Percentiles rank a stretch among this genome's conserved stretches.
These are phyloP conservation scores for Ricinus communis DNA, from an alignment of 345 rosid genomes.

Conservation along the genomic window DNA sequence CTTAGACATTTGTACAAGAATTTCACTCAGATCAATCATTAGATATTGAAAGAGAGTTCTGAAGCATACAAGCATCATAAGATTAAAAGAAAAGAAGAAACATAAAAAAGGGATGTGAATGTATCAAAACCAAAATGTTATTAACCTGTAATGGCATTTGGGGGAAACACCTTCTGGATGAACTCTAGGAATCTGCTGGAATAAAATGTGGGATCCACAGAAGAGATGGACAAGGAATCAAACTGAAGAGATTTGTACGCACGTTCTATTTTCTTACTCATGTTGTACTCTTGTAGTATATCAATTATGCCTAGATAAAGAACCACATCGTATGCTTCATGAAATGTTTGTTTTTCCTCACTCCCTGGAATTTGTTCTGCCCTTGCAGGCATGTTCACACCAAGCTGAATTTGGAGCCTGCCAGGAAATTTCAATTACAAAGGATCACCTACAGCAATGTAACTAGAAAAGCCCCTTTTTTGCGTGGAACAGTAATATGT, in stretches of 20 bases:
- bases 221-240: conserved; percentile 81
- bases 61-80: conserved; percentile 4
- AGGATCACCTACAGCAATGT: background rate
- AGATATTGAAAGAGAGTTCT: background rate
- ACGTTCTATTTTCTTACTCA: conserved; percentile 85
- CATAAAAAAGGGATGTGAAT: background rate
- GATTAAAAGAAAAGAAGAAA: background rate
- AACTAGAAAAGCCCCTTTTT: background rate
- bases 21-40: background rate
- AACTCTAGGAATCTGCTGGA: conserved; percentile 81
- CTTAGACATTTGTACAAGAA: conserved; percentile 2
- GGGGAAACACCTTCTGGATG: conserved; percentile 77
- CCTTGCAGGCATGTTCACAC: conserved; percentile 97
- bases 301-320: conserved; percentile 91
- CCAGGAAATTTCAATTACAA: conserved; percentile 7
- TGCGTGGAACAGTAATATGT: background rate
- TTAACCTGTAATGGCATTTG: conserved; percentile 31
- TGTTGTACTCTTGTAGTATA: conserved; percentile 88
- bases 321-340: conserved; percentile 76
- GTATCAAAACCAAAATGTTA: conserved; percentile 16
- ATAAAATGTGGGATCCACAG: conserved; percentile 86
- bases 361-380: conserved; percentile 80
- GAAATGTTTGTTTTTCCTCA: conserved; percentile 65
- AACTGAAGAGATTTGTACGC: conserved; percentile 91
- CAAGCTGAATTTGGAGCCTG: conserved; percentile 93